phyloP scores from a whole-genome alignment of 208 protist genomes.

The Acanthamoeba triangularis region DNA sequence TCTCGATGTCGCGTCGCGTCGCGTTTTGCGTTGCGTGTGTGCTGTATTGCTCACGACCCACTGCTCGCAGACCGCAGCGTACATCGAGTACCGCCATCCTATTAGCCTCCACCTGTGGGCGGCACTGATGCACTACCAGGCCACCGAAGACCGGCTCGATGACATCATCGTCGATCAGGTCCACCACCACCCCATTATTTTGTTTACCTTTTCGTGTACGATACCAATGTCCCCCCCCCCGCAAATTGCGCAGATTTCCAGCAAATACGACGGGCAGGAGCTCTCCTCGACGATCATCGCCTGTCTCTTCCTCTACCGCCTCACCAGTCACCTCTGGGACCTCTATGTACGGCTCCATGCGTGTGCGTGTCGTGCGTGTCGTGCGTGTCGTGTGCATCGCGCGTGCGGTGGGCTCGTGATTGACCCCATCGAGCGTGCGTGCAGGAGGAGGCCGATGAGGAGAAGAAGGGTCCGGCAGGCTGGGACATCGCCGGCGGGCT shows the following conservation, averaged over 20 bases:
- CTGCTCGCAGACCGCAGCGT: neutral
- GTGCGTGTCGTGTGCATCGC: neutral
- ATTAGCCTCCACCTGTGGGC: neutral
- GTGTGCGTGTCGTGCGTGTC: neutral
- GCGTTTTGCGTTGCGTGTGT: neutral
- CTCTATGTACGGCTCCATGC: neutral
- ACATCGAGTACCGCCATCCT: neutral
- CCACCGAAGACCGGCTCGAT: neutral
- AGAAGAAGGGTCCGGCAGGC: neutral
- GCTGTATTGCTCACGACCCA: no score
- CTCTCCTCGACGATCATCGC: constrained; percentile 1
- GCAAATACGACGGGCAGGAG: constrained; percentile 28
- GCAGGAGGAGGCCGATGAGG: neutral
- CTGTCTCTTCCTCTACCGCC: constrained; percentile 33
- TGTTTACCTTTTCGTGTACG: neutral
- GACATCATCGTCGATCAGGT: constrained; percentile 16
- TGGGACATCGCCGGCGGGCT: constrained; percentile 25
- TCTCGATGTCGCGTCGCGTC: neutral
- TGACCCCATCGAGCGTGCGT: neutral
- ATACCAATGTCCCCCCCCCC: no score
- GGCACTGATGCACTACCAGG: constrained; percentile 17
- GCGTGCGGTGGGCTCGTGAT: neutral
- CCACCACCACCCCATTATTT: neutral
- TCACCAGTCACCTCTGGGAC: constrained; percentile 43
- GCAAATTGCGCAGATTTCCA: neutral